Evolutionary conservation across 2,329 filamentous ascomycete genomes (phyloP), one percentile per base, ranked within the genome.

Genomic region (Diatrype stigma): DNA sequence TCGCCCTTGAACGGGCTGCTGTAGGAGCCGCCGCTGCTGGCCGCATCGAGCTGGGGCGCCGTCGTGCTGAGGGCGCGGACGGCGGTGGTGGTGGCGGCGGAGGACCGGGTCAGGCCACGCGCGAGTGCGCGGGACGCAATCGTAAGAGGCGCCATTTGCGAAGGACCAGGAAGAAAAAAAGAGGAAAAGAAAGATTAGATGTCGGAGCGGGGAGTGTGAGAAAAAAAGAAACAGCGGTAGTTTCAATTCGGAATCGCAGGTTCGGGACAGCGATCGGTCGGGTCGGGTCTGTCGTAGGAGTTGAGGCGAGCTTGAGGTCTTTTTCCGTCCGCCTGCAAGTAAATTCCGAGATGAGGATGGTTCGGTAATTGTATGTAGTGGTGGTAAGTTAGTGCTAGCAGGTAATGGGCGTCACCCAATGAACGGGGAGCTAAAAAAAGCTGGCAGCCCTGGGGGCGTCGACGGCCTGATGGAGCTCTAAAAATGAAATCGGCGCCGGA

Each of bases 41-140:
- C 71, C 63, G 70, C 73, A 63, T 69, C 69, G 62, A 74, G 74
- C 64, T 73, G 67, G 55, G 78, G 71, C 50, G 79, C 74, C 57
- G 79, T 74, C 57, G 80, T 79, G 71, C 77, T 82, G 56, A 86
- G 70, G 64, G 79, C 76, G 68, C 80, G 79, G 62, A 77, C 71
- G 53, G 70, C 65, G 56, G 58, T 65, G 23, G 67, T 55, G 48
- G 69, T 67, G n/a, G 22, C 12, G 62, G 68, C 62, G 56, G 65
- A 65, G 58, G 67, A 69, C 63, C 69, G 72, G 63, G 73, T 73
- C 58, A 73, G 67, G 56, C 73, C 71, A 73, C 86, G 86, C 77
- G 88, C 77, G 70, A 89, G 79, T 67, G 82, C 77, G 73, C 84
- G 83, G 70, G 87, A 83, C 69, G 84, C 80, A 69, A 80, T 79